phyloP scores from a whole-genome alignment of 2,329 filamentous ascomycete species.

The Aspergillus sclerotialis region DNA sequence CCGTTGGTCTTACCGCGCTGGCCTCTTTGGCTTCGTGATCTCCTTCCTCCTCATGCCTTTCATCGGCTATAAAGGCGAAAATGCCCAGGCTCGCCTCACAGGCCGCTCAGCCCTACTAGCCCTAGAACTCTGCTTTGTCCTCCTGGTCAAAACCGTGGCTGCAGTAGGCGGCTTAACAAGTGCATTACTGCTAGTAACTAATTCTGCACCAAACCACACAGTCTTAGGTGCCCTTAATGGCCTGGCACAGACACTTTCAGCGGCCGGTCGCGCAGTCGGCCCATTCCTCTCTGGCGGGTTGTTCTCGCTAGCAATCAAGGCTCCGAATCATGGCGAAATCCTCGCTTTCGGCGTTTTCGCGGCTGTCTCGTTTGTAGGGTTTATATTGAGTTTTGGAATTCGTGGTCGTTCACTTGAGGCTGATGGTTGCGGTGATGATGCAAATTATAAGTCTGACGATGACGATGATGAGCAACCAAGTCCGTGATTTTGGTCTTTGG shows the following conservation, averaged over 20 bases:
- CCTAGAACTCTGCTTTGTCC: slow-evolving; percentile 67
- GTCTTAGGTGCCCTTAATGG: slow-evolving; percentile 88
- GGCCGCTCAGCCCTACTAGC: slow-evolving; percentile 66
- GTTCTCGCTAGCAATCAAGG: slow-evolving; percentile 68
- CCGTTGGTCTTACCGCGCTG: slow-evolving; percentile 71
- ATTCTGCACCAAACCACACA: slow-evolving; percentile 78
- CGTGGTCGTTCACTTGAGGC: slow-evolving; percentile 55
- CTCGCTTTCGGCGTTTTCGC: slow-evolving; percentile 84
- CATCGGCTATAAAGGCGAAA: slow-evolving; percentile 66
- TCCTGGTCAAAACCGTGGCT: slow-evolving; percentile 85
- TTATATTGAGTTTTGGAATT: slow-evolving; percentile 72
- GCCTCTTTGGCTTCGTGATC: slow-evolving; percentile 70
- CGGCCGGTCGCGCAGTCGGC: slow-evolving; percentile 78
- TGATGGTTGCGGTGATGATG: slow-evolving; percentile 42
- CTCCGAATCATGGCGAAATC: slow-evolving; percentile 74
- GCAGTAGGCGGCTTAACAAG: slow-evolving; percentile 85
- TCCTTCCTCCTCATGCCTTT: slow-evolving; percentile 86
- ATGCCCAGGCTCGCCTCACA: slow-evolving; percentile 50
- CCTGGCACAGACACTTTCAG: slow-evolving; percentile 86
- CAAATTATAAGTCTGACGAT: slow-evolving; percentile 40
- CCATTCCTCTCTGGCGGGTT: slow-evolving; percentile 82
- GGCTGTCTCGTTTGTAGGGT: slow-evolving; percentile 72
- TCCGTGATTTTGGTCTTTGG: not conserved
- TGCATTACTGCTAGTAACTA: slow-evolving; percentile 84
- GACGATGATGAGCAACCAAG: slow-evolving; percentile 23